Percentiles rank a stretch among this genome's conserved stretches.
These are phyloP conservation scores for Sporisorium scitamineum DNA, from an alignment of 1,284 basidiomycete genomes.

Conservation along the genomic window DNA sequence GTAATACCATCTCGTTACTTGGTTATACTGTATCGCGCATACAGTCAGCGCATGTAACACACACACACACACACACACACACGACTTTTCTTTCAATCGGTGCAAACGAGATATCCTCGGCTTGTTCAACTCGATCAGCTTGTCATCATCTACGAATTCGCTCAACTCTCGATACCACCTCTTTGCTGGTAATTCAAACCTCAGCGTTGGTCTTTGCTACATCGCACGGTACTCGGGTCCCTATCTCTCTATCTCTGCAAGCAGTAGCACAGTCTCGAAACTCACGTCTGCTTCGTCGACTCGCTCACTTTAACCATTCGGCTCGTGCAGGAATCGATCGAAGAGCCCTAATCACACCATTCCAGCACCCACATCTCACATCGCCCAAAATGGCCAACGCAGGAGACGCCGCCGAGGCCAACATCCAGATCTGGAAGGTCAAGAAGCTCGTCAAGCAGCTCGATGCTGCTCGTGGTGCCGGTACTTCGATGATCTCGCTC, in stretches of 20 bases:
- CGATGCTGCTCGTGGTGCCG: slow-evolving; percentile 74
- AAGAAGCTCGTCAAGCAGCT: slow-evolving; percentile 79
- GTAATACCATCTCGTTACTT: too few relatives aligned
- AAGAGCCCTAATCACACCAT: neutral
- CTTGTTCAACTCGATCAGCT: neutral
- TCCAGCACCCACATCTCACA: neutral
- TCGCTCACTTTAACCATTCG: neutral
- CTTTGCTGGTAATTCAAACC: neutral
- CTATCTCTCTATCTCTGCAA: neutral
- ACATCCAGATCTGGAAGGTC: slow-evolving; percentile 80
- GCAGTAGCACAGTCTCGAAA: neutral
- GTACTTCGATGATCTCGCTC: slow-evolving; percentile 98
- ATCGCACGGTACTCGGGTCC: neutral
- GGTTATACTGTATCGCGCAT: too few relatives aligned
- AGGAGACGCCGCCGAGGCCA: slow-evolving; percentile 51
- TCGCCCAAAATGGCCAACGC: slow-evolving; percentile 29
- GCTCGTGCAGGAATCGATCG: neutral
- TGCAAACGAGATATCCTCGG: neutral
- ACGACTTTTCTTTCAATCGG: neutral
- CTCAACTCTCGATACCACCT: neutral
- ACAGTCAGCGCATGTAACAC: too few relatives aligned
- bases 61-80: neutral
- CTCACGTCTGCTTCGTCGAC: neutral
- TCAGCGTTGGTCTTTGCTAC: neutral
- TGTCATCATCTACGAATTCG: too few relatives aligned